These are phyloP conservation scores for Trypanosoma lewisi DNA, from an alignment of 208 protist species.

Conservation along the genomic window DNA sequence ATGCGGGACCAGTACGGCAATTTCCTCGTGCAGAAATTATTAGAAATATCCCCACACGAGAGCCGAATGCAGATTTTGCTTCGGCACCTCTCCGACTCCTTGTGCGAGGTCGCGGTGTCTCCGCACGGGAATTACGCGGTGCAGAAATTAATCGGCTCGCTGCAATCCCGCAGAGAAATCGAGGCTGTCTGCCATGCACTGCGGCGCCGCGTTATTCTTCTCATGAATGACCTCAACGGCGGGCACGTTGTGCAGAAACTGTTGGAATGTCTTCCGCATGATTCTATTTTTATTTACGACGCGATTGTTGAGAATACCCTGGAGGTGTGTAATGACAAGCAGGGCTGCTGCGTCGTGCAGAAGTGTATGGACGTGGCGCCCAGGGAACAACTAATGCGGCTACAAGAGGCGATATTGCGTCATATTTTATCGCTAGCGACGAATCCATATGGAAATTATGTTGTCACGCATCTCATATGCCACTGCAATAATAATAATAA, in stretches of 20 bases:
- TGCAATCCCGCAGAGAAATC: conserved; percentile 75
- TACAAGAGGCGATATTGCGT: conserved; percentile 46
- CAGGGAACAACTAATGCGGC: conserved; percentile 29
- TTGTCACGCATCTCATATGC: conserved; percentile 93
- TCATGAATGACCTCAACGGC: conserved; percentile 95
- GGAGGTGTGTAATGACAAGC: conserved; percentile 26
- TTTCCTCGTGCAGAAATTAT: conserved; percentile 95
- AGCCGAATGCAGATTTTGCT: conserved; percentile 52
- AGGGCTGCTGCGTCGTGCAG: conserved; percentile 38
- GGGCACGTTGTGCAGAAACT: conserved; percentile 95
- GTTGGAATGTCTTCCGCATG: conserved; percentile 53
- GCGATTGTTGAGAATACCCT: conserved; percentile 19
- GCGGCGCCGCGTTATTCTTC: conserved; percentile 36
- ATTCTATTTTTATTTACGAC: conserved; percentile 38
- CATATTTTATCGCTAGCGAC: conserved; percentile 72
- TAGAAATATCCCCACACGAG: conserved; percentile 48
- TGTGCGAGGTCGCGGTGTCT: conserved; percentile 50
- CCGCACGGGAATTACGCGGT: conserved; percentile 95
- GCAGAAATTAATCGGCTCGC: conserved; percentile 94
- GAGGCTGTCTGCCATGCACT: conserved; percentile 46
- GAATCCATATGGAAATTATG: conserved; percentile 97
- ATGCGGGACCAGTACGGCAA: conserved; percentile 97
- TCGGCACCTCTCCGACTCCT: conserved; percentile 45
- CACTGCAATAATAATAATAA: conserved; percentile 48
- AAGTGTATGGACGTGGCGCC: conserved; percentile 27